These are phyloP conservation scores for Fraxinus ornus DNA, from an alignment of 305 asterid species.

Conservation along the genomic window DNA sequence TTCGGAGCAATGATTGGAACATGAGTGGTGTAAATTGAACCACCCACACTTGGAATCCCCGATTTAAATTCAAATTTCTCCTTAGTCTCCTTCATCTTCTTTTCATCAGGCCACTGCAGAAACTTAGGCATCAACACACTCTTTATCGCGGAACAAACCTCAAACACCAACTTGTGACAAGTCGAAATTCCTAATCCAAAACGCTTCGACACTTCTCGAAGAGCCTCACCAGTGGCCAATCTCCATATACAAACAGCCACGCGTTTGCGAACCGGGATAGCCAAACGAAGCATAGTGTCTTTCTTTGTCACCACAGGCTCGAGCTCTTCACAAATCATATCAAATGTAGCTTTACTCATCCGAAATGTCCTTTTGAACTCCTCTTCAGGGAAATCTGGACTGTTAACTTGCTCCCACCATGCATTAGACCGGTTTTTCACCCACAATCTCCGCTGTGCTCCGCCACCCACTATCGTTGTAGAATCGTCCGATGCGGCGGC, in stretches of 20 bases:
- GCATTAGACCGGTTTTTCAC: constrained; percentile 67
- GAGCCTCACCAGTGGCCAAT: constrained; percentile 76
- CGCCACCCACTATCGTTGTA: constrained; percentile 5
- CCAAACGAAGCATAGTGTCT: constrained; percentile 68
- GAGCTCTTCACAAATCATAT: constrained; percentile 57
- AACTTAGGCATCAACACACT: constrained; percentile 59
- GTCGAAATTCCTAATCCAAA: constrained; percentile 84
- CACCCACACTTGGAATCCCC: constrained; percentile 55
- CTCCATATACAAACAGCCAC: constrained; percentile 81
- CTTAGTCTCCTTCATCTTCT: constrained; percentile 28
- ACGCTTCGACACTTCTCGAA: constrained; percentile 67
- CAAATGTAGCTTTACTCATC: constrained; percentile 64
- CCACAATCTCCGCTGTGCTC: constrained; percentile 59
- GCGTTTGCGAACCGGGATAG: constrained; percentile 75
- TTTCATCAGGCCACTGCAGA: constrained; percentile 68
- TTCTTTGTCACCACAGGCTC: constrained; percentile 59
- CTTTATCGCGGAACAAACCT: constrained; percentile 67
- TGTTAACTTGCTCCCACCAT: constrained; percentile 72
- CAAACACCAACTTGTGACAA: constrained; percentile 76
- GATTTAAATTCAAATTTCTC: constrained; percentile 39
- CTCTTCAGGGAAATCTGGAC: constrained; percentile 56
- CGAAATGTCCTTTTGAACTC: constrained; percentile 62
- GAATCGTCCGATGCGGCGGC: constrained; percentile 16
- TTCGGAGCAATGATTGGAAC: constrained; percentile 79
- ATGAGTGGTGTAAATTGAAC: constrained; percentile 66